Percentiles rank a stretch among this genome's conserved stretches.
phyloP scores from a whole-genome alignment of 163 green algal species.

The Trebouxia gelatinosa region DNA sequence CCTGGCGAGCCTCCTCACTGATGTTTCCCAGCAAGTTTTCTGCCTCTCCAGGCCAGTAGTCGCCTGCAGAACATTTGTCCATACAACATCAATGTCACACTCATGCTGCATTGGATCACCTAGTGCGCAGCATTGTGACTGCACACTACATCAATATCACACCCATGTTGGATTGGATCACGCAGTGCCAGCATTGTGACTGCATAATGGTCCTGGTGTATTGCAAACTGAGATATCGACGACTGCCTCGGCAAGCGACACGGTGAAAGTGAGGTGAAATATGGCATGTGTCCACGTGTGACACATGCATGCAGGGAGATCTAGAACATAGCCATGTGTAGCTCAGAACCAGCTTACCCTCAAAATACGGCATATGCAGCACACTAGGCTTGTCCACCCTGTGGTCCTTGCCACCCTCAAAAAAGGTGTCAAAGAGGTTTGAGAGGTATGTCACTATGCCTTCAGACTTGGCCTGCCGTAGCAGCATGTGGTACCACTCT shows the following conservation, averaged over 20 bases:
- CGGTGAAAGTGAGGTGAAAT: too few species aligned
- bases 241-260: too few species aligned
- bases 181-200: too few species aligned
- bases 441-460: slow-evolving; percentile 79
- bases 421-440: slow-evolving; percentile 97
- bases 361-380: slow-evolving; percentile 92
- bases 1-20: slow-evolving; percentile 45
- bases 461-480: slow-evolving; percentile 60
- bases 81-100: background rate
- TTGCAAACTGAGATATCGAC: too few species aligned
- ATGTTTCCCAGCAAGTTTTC: slow-evolving; percentile 77
- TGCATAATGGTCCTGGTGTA: too few species aligned
- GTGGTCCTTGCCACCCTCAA: slow-evolving; percentile 84
- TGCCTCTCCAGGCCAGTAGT: slow-evolving; percentile 96
- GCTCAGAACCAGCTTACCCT: slow-evolving; percentile 59
- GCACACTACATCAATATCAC: too few species aligned
- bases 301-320: too few species aligned
- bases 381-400: slow-evolving; percentile 57
- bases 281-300: too few species aligned
- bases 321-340: background rate
- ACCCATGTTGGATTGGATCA: too few species aligned
- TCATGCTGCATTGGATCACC: too few species aligned
- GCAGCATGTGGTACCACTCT: slow-evolving; percentile 68
- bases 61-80: slow-evolving; percentile 37
- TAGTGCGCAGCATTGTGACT: too few species aligned